A percentile compares a stretch with the other conserved stretches of the same genome.
Evolutionary conservation across 2,329 filamentous ascomycete species (phyloP).

Genomic region (Neospermospora avenae): DNA sequence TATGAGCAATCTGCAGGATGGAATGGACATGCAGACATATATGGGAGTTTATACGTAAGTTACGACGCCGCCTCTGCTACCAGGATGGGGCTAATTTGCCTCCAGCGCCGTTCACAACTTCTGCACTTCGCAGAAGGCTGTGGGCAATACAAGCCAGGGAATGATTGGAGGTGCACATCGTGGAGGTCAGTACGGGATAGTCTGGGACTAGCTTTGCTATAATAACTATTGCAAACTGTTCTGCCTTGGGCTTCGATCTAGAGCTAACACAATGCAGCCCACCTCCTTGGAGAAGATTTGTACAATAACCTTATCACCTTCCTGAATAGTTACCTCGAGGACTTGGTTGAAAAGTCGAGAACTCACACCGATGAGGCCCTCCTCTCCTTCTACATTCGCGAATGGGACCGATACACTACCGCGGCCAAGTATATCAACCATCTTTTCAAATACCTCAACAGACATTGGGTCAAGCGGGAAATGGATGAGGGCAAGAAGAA

Average conservation of each 20-base stretch:
- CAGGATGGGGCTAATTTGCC: conserved; percentile 37
- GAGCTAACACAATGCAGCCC: conserved; percentile 54
- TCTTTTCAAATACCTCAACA: conserved; percentile 91
- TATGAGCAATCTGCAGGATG: conserved; percentile 87
- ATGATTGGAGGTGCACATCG: conserved; percentile 57
- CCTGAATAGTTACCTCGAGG: conserved; percentile 70
- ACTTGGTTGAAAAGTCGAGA: conserved; percentile 68
- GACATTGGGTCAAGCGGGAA: conserved; percentile 98
- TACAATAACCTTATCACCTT: conserved; percentile 91
- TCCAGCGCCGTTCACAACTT: conserved; percentile 94
- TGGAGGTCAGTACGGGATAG: conserved; percentile 54
- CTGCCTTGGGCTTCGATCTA: conserved; percentile 10
- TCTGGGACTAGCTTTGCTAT: no score
- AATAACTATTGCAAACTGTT: conserved; percentile 10
- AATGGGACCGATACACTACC: conserved; percentile 94
- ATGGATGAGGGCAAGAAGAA: conserved; percentile 99
- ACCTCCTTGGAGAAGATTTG: conserved; percentile 91
- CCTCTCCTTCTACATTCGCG: conserved; percentile 87
- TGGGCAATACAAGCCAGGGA: conserved; percentile 50
- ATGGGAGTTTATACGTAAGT: conserved; percentile 92
- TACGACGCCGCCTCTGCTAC: neutral
- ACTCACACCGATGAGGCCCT: conserved; percentile 86
- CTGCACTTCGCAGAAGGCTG: conserved; percentile 94
- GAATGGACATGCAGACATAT: conserved; percentile 93
- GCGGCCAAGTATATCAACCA: conserved; percentile 98